Base-by-base conservation (phyloP, 257 asterid genomes). In the Gardenia jasminoides region DNA sequence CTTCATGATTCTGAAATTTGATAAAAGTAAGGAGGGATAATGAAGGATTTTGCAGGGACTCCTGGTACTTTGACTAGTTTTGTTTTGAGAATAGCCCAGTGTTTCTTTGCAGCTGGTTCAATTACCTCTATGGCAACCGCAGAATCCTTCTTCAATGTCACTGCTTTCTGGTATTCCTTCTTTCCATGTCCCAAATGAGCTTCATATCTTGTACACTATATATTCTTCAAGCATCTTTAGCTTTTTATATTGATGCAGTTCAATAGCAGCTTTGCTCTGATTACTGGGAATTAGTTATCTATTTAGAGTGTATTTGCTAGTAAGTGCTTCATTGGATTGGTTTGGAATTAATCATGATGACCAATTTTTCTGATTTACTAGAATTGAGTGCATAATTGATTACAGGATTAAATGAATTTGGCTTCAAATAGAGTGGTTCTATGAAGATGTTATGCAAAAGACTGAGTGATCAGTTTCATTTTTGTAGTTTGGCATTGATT, bases 11-110 rank as follows among this genome's bases (percentile, higher is more conserved):
- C 78, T 75, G 70, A 59, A 75, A 58, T 41, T 39, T 43, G 17
- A 65, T 75, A 48, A 50, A 5, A 13, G 56, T 13, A 17, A 59
- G 64, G 79, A 75, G 59, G 61, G 59, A 48, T 3, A 79, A 88
- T 88, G 92, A 87, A 87, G 83, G 85, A 80, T 81, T 83, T 89
- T 72, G 87, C 89, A 70, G 92, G 92, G 71, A 76, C 85, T 74
- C 92, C 92, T 46, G 92, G 92, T 20, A 89, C 89, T 71, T 41
- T 83, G 76, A 85, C 87, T 52, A 91, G 85, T 44, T 81, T 89
- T 9, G 22, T 84, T 67, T 72, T 87, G 10, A 89, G 92, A 81
- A 50, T 85, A 77, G 87, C 75, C 48, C 92, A 89, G 82, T 85
- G 84, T 69, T 68, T 68, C 0, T 87, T 89, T 77, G 87, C 92